These are phyloP conservation scores for Grosmannia serpens DNA, from an alignment of 2,329 filamentous ascomycete genomes.

Conservation along the genomic window DNA sequence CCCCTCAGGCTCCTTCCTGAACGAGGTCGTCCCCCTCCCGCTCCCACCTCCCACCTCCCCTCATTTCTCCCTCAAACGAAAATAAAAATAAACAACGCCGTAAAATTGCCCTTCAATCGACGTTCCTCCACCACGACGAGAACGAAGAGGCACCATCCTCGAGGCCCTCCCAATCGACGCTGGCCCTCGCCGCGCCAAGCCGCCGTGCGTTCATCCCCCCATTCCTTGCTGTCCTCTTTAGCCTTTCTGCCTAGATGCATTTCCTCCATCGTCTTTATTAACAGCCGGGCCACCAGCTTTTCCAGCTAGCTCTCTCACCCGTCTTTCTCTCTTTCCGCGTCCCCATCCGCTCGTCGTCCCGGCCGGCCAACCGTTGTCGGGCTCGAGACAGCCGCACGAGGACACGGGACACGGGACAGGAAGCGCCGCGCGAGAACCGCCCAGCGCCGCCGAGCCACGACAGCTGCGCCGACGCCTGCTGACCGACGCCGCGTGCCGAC, in stretches of 20 bases:
- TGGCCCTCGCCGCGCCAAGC: not conserved
- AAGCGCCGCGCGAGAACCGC: too few relatives aligned
- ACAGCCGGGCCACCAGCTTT: not conserved
- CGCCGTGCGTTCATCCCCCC: not conserved
- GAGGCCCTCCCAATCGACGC: not conserved
- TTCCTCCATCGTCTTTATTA: too few relatives aligned
- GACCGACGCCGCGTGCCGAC: not conserved
- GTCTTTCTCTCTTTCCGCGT: too few relatives aligned
- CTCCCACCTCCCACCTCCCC: not conserved
- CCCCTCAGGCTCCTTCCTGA: not conserved
- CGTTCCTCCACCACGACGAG: not conserved
- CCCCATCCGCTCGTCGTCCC: too few relatives aligned
- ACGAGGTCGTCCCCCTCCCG: not conserved
- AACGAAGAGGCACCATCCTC: not conserved
- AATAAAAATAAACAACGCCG: slow-evolving; percentile 2
- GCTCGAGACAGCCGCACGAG: not conserved
- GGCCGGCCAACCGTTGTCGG: too few relatives aligned
- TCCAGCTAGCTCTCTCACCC: not conserved
- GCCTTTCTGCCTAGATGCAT: not conserved
- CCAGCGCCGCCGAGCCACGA: not conserved
- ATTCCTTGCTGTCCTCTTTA: not conserved
- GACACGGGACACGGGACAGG: not conserved
- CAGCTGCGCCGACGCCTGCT: not conserved
- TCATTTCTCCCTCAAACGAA: not conserved
- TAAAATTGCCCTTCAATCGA: not conserved